Conservation (phyloP, 257 asterid species). For the Plantago ovata region DNA sequence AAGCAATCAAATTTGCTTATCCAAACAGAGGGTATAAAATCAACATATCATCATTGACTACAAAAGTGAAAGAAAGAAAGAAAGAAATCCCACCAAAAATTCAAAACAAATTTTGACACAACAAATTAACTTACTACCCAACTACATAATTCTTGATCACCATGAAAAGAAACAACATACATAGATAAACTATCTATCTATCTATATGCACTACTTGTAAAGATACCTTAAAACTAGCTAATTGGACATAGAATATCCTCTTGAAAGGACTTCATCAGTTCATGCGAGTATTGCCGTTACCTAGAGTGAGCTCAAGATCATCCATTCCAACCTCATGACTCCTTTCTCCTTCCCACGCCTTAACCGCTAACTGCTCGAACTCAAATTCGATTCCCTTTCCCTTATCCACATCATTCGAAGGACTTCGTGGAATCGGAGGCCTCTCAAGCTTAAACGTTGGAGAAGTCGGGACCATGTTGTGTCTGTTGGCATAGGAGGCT, state of each 20-base stretch:
- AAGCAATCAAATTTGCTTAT: not conserved
- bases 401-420: conserved; percentile 52
- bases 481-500: conserved; percentile 40
- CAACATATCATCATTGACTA: conserved; percentile 17
- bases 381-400: conserved; percentile 67
- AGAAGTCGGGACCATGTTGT: conserved; percentile 58
- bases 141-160: conserved; percentile 25
- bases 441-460: conserved; percentile 92
- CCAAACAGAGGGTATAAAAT: not conserved
- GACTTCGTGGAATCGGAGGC: conserved; percentile 37
- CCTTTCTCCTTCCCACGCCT: conserved; percentile 99
- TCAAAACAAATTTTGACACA: conserved; percentile 18
- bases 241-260: conserved; percentile 22
- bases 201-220: conserved; percentile 29
- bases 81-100: conserved; percentile 6
- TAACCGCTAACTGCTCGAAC: conserved; percentile 68
- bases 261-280: conserved; percentile 5
- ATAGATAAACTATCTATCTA: conserved; percentile 4
- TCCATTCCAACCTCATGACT: conserved; percentile 92
- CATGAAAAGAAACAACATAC: conserved; percentile 6
- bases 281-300: conserved; percentile 40
- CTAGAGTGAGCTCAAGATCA: conserved; percentile 82
- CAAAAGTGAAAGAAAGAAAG: not conserved
- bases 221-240: conserved; percentile 26
- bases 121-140: conserved; percentile 21